Evolutionary conservation across 169 alveolate genomes (phyloP).

Genomic region (Plasmodium gaboni): DNA sequence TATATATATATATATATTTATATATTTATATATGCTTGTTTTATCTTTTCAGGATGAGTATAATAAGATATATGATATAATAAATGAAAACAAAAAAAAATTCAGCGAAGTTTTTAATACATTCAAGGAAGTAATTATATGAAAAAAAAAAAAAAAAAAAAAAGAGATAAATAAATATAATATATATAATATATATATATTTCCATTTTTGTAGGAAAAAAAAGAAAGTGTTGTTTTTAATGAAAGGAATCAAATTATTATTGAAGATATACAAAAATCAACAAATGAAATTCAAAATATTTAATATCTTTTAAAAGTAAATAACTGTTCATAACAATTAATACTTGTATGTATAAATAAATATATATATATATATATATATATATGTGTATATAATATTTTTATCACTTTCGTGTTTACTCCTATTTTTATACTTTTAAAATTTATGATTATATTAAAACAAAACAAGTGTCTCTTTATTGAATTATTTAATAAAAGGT

Average conservation of each 20-base stretch:
- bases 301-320: background rate
- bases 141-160: background rate
- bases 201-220: conserved; percentile 29
- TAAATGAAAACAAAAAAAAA: conserved; percentile 47
- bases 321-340: too few species aligned
- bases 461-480: too few species aligned
- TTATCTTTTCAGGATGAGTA: conserved; percentile 27
- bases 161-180: background rate
- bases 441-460: too few species aligned
- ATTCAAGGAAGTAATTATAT: conserved; percentile 31
- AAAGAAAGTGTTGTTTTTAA: conserved; percentile 51
- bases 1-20: background rate
- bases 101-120: conserved; percentile 46
- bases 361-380: background rate
- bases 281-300: conserved; percentile 34
- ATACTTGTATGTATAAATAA: conserved; percentile 8
- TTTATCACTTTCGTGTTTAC: background rate
- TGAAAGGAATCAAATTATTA: conserved; percentile 43
- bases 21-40: background rate
- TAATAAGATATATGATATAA: conserved; percentile 31
- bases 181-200: background rate
- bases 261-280: conserved; percentile 51
- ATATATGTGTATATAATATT: background rate
- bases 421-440: background rate
- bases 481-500: too few species aligned